Evolutionary conservation across 306 rosid genomes (phyloP).

Genomic region (Malus asiatica): DNA sequence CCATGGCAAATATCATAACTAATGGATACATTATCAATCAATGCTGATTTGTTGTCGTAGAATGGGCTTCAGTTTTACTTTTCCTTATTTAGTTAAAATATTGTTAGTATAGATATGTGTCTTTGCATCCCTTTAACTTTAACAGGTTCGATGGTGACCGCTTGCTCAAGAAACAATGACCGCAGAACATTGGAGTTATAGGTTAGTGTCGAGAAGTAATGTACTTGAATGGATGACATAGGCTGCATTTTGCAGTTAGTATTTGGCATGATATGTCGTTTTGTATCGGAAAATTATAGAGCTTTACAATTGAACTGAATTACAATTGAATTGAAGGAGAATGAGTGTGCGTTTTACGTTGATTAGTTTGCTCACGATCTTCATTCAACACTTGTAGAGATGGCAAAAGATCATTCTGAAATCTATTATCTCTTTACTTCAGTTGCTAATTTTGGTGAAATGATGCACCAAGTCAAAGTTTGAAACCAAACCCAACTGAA

Average conservation of each 20-base stretch:
- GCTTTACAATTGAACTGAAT: no score
- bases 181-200: not conserved
- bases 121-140: not conserved
- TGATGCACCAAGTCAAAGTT: not conserved
- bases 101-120: not conserved
- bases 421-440: not conserved
- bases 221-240: not conserved
- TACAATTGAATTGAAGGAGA: not conserved
- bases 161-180: not conserved
- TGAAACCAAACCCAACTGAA: fast-evolving
- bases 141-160: not conserved
- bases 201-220: not conserved
- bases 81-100: not conserved
- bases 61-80: not conserved
- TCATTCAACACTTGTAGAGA: not conserved
- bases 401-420: not conserved
- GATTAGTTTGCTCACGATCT: constrained; percentile 13
- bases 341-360: not conserved
- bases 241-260: no score
- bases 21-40: not conserved
- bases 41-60: not conserved
- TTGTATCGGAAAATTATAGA: no score
- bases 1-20: not conserved
- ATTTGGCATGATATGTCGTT: no score
- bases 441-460: not conserved